Evolutionary conservation across 192 early-diverging fungal species (phyloP), one percentile per base, ranked within the genome.

Genomic region (Dimargaris verticillata): DNA sequence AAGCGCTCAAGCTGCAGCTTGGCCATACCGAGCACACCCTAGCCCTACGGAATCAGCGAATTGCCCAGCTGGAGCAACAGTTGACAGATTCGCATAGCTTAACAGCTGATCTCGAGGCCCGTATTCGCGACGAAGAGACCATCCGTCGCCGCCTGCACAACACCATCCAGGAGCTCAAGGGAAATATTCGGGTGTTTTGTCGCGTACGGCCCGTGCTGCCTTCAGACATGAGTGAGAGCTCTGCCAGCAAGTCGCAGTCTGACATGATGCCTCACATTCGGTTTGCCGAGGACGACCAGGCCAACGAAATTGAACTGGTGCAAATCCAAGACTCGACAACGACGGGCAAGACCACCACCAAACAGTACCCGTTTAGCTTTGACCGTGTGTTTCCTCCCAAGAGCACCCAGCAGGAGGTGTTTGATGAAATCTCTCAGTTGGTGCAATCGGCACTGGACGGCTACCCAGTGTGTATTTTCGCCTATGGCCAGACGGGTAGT

Each of bases 131-230:
- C 20, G 83, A 89, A 57, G 93, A 98, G 66, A 80, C 75, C 5
- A 69, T 82, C 24, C 81, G 92, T n/a, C 75, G 91, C 44, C 71
- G 75, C 60, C 69, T 98, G 33, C 93, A 96, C 72, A 98, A 96
- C 67, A 85, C 84, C 0, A 85, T 92, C 41, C 89, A 89, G 63
- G 95, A 98, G 68, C 78, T 96, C 51, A 93, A 90, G 62, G 95
- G 95, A 38, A 98, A 98, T 66, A 95, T 98, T 48, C 80, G 95
- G 25, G 95, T 96, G 26, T 97, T 98, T 71, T 96, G 93, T 68
- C 76, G 95, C 33, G 84, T 96, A 13, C 81, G 95, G 38, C 95
- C 95, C 12, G 68, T 81, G 44, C 44, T 85, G 25, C 63, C 48
- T 57, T 58, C 61, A 13, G 72, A 70, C 50, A 10, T 29, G 17